phyloP scores from a whole-genome alignment of 225 moss, liverwort and hornwort genomes.

The Thuidium tamariscinum region DNA sequence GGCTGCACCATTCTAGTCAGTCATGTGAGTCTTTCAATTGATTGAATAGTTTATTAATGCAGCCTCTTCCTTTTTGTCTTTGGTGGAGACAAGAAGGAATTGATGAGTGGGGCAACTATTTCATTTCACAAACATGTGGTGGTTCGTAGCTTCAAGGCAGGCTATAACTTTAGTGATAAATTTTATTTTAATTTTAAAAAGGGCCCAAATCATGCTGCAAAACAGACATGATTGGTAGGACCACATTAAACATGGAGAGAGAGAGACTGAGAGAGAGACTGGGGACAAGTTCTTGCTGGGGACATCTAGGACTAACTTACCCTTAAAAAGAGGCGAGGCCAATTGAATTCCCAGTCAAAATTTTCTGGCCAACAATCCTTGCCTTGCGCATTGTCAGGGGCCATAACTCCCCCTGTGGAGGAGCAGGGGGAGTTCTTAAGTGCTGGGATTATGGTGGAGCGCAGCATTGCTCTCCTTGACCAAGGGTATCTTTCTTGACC shows the following conservation, averaged over 20 bases:
- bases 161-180: background rate
- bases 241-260: background rate
- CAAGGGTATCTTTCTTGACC: conserved; percentile 2
- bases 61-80: background rate
- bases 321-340: background rate
- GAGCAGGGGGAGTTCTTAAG: background rate
- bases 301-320: too few relatives aligned
- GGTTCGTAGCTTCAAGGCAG: background rate
- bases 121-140: background rate
- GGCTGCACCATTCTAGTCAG: background rate
- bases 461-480: background rate
- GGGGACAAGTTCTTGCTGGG: background rate
- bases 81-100: background rate
- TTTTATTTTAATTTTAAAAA: background rate
- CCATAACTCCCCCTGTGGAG: background rate
- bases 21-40: background rate
- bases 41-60: background rate
- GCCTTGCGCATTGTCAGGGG: conserved; percentile 1
- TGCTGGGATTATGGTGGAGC: background rate
- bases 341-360: conserved; percentile 1
- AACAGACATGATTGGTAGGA: background rate
- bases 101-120: background rate
- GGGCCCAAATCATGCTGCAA: conserved; percentile 14
- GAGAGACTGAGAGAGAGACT: background rate
- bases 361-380: background rate